Base-by-base conservation (phyloP, 257 asterid genomes). In the Orobanche coerulescens region DNA sequence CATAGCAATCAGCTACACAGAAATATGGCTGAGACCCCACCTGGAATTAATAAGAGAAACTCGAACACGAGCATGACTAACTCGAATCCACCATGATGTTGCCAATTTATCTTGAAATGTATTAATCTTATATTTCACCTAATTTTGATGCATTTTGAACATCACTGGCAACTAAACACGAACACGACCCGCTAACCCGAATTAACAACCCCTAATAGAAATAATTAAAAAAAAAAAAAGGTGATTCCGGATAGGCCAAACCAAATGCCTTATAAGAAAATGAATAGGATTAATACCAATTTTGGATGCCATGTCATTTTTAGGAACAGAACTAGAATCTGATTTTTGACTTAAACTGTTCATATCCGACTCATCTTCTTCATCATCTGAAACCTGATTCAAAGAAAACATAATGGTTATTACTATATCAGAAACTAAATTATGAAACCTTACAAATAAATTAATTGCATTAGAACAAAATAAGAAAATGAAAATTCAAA, bases 381-480 rank as follows among this genome's bases (percentile, higher is more conserved):
- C 95, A 30, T 88, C 96, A 67, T 92, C 96, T 31, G 95, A 85
- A 64, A 72, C 77, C 98, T 92, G 77, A 31, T 46, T 18, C 1
- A 22, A 34, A 54, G 26, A 31, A 0, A 19, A 14, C 14, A 2
- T 18, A 6, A 18, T 47, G 0, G 9, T 47, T 6, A 47, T 47
- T 47, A 19, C 2, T 15, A 64, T 22, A 26, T 11, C 31, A 51
- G 15, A 36, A 59, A 46, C 3, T 9, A 64, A 22, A 40, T 2
- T 15, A 11, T 9, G 5, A 13, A 40, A 16, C n/a, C 46, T 25
- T 40, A 44, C 55, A 49, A 23, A 24, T 40, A 19, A 66, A 20
- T 11, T 62, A 48, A 14, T 23, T 20, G 51, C 37, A 42, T 51
- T 22, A 10, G 34, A 33, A 54, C 36, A 13, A 20, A 30, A 30